Conservation (phyloP, 495 filamentous ascomycete species). For the Penicillium salamii region DNA sequence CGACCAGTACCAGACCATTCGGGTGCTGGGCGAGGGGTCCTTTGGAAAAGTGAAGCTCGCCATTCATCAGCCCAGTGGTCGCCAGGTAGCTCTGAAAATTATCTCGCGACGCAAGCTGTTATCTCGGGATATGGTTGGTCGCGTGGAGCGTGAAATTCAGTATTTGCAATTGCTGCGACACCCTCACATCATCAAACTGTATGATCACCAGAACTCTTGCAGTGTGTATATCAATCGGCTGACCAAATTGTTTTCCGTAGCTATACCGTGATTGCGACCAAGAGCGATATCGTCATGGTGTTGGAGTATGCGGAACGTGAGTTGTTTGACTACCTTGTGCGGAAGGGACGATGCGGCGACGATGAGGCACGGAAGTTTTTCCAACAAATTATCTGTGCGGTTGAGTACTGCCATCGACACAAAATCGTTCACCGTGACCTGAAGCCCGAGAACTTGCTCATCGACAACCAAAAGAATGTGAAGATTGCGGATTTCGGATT, state of each 20-base stretch:
- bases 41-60: constrained; percentile 99
- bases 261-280: constrained; percentile 94
- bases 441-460: constrained; percentile 93
- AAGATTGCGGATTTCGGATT: constrained; percentile 99
- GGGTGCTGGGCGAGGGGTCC: constrained; percentile 90
- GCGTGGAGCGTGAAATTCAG: constrained; percentile 96
- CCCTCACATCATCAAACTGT: constrained; percentile 99
- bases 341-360: constrained; percentile 84
- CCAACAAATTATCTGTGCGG: constrained; percentile 98
- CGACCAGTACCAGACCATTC: constrained; percentile 84
- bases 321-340: constrained; percentile 95
- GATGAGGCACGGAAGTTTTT: constrained; percentile 92
- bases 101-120: constrained; percentile 93
- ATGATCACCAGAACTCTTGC: constrained; percentile 27
- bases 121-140: constrained; percentile 92
- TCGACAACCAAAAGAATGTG: constrained; percentile 92
- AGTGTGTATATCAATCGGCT: not conserved
- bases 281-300: constrained; percentile 96
- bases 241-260: constrained; percentile 40
- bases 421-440: constrained; percentile 98
- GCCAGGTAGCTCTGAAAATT: constrained; percentile 96
- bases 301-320: constrained; percentile 96
- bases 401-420: constrained; percentile 98
- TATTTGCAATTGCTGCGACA: constrained; percentile 94
- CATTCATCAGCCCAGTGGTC: constrained; percentile 81